Base-by-base conservation (phyloP, 805 yeast species). In the Cyberlindnera euphorbiiphila region DNA sequence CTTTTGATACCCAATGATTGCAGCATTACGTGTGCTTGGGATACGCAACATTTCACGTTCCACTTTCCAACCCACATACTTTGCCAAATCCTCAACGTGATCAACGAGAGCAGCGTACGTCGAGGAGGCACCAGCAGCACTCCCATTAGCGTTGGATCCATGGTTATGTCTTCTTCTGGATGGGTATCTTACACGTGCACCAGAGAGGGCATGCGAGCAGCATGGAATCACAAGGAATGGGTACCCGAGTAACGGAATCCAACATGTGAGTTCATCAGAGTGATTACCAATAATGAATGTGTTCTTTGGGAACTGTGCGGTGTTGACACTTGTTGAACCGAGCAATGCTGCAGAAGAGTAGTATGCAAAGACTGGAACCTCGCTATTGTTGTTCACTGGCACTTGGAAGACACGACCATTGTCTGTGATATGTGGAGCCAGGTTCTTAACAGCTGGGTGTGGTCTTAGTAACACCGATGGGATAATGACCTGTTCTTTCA, bases 141-240 rank as follows among this genome's bases (percentile, higher is more conserved):
- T 39, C 5, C 37, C 46, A 30, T 53, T 54, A 9, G 59, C 53
- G 14, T 37, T 41, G 3, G 37, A 32, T n/a, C 40, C 36, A 5
- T 31, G 46, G 15, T 41, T 49, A 31, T 50, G 32, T 25, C 41
- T 35, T 39, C 54, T 64, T 37, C 68, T 66, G 2, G 75, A 72
- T 12, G 78, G 65, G 52, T 74, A 89, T 51, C 97, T 69, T 3
- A 71, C 66, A 49, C 78, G 78, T 20, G 77, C 79, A 3, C 98
- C 98, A 6, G 80, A 73, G 29, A 91, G 69, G 3, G 83, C 77
- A 60, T 91, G 96, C 0, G 97, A 88, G 59, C 98, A 91, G 58
- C 98, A 91, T 9, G 98, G 98, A 28, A 91, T 85, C 9, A 87
- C 95, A 68, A 91, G 66, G 57, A 86, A 91, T 6, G 96, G 96